Base-by-base conservation (phyloP, 2,329 filamentous ascomycete species). In the Clarireedia paspali region DNA sequence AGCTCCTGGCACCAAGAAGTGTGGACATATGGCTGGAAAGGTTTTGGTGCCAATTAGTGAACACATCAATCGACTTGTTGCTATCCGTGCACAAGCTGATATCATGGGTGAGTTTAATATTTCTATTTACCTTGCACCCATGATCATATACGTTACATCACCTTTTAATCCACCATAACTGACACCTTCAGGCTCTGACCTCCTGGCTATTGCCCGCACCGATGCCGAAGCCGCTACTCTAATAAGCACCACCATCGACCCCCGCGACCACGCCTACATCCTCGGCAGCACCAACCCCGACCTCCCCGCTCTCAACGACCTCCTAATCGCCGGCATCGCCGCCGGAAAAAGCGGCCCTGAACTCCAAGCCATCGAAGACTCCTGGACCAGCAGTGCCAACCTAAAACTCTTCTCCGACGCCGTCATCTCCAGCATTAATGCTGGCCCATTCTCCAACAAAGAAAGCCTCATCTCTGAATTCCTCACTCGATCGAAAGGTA, bases 21-120 rank as follows among this genome's bases (percentile, higher is more conserved):
- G 94, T 72, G 94, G 94, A 61, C 94, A 97, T 76, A 97, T 97
- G 94, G 94, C 94, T 63, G 94, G 94, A 69, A 97, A 97, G 77
- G 94, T 97, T 45, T 79, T 99, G 59, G 94, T 99, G 52, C 94
- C 94, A 50, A 95, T 96, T 70, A 89, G 84, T 74, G 94, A 99
- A 77, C 94, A 99, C 77, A 96, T 97, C 76, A 97, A 96, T 78
- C 87, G 94, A 55, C 80, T 99, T 54, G 91, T 99, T 50, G 91
- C 94, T 65, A 97, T 99, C 71, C 87, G 94, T 59, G 92, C 94
- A 4, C 94, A 99, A 75, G 92, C 94, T 64, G 94, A 99, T 70
- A 97, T 99, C 68, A 97, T 99, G 94, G 94, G 88, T 84, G 74
- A 39, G 60, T 54, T 51, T 6, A 20, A 38, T 26, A 40, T 44